These are phyloP conservation scores for Globisporangium uncinulatum DNA, from an alignment of 352 stramenopile species.

Conservation along the genomic window DNA sequence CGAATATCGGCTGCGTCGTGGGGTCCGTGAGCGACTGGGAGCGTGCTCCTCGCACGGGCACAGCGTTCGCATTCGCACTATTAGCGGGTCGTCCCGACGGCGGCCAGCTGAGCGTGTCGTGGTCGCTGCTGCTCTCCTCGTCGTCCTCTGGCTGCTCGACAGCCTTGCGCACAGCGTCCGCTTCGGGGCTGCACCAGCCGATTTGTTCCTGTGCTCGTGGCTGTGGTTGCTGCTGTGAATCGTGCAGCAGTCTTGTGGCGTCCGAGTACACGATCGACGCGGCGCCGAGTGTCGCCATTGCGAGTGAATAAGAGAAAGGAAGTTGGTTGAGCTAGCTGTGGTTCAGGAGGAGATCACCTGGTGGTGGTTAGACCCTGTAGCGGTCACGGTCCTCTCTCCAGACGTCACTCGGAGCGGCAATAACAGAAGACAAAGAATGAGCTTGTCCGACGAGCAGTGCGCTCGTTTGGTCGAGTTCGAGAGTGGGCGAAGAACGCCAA, in stretches of 20 bases:
- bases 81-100: neutral
- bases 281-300: slow-evolving; percentile 1
- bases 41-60: slow-evolving; percentile 22
- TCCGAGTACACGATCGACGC: neutral
- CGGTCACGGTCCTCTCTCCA: no score
- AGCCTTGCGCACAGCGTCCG: slow-evolving; percentile 6
- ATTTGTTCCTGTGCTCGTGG: neutral
- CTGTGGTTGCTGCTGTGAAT: neutral
- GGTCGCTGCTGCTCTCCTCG: neutral
- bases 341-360: no score
- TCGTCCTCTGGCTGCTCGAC: slow-evolving; percentile 5
- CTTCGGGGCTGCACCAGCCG: slow-evolving; percentile 4
- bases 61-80: neutral
- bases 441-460: neutral
- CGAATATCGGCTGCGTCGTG: slow-evolving; percentile 24
- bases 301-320: neutral
- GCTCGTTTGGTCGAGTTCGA: neutral
- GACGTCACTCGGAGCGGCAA: no score
- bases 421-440: neutral
- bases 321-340: neutral
- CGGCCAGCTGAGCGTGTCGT: no score
- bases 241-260: neutral
- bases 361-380: no score
- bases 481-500: neutral
- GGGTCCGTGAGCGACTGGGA: slow-evolving; percentile 41